Evolutionary conservation across 352 stramenopile genomes (phyloP), one percentile per base, ranked within the genome.

Genomic region (Pythium utonaiense): DNA sequence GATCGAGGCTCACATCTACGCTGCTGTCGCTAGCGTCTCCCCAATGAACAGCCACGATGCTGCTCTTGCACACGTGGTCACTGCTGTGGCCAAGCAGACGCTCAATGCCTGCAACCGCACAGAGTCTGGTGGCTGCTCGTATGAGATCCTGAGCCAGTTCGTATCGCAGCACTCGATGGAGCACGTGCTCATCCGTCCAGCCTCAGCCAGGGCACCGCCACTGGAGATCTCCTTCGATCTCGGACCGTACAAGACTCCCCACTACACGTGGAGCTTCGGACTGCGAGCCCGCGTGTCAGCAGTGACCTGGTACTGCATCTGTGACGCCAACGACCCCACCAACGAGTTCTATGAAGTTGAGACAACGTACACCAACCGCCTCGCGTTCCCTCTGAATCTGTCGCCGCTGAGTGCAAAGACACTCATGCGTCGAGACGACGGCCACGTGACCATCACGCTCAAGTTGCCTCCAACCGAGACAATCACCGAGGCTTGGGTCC

Each of bases 71-170:
- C 45, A 36, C 4, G 49, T 36, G 6, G 55, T 62, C 9, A 57
- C 22, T 14, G 38, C 45, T 3, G 73, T 78, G 2, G 71, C 74
- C 21, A 69, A 75, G 57, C 69, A 74, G 28, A 66, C 77, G 7
- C 71, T 82, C n/a, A 67, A 90, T 69, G 75, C 83, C 3, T 87
- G 79, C 69, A 93, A 93, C 52, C 81, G 83, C 2, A 93, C 83
- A 16, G 81, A 93, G 57, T 93, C 83, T 0, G 81, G 83, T 12
- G 83, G 83, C 9, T 72, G 64, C 19, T 84, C 81, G 19, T 93
- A 87, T 40, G 83, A 91, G 49, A 66, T 90, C 19, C 64, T 93
- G 33, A 71, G 74, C 16, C 74, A 74, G 25, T 77, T 93, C 33
- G 27, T 91, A 7, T 77, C 74, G 9, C 73, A 77, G 41, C 70